Evolutionary conservation across 2,329 filamentous ascomycete genomes (phyloP).

Genomic region (Sporothrix sp.): DNA sequence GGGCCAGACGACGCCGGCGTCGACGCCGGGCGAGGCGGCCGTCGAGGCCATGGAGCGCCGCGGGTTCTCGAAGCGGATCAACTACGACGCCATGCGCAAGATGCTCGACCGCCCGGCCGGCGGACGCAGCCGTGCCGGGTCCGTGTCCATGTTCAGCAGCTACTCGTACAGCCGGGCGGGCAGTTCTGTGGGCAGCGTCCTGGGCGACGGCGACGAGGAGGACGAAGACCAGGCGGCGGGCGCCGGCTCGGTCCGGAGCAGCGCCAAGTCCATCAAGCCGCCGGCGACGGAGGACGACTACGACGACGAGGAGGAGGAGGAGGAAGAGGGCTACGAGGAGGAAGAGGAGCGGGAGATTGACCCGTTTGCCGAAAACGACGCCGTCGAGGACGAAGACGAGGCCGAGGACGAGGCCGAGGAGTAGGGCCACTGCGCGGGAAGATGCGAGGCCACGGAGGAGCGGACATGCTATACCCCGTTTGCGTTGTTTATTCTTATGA

Average conservation of each 20-base stretch:
- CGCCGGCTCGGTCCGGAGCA: too few relatives aligned
- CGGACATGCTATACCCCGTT: not conserved
- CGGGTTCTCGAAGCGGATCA: constrained; percentile 64
- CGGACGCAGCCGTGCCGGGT: constrained; percentile 31
- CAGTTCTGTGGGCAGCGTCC: constrained; percentile 21
- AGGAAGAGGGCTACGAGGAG: constrained; percentile 10
- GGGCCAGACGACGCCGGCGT: constrained; percentile 57
- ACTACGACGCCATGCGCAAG: constrained; percentile 55
- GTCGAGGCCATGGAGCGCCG: constrained; percentile 58
- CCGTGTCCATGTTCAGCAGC: constrained; percentile 37
- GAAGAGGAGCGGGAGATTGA: constrained; percentile 16
- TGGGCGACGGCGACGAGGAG: constrained; percentile 15
- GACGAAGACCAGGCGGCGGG: too few relatives aligned
- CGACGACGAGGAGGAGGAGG: constrained; percentile 12
- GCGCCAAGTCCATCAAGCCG: not conserved
- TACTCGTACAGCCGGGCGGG: constrained; percentile 27
- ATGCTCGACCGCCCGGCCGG: constrained; percentile 41
- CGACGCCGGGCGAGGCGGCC: constrained; percentile 60
- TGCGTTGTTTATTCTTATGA: too few relatives aligned
- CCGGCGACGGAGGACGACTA: constrained; percentile 5
- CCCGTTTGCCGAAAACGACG: constrained; percentile 14
- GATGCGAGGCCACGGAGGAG: constrained; percentile 1
- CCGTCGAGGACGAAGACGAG: constrained; percentile 9
- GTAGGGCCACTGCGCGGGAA: constrained; percentile 3
- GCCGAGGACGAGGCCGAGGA: constrained; percentile 7